Base-by-base conservation (phyloP, 1,139 yeast species). In the Sugiyamaella grinbergsii region DNA sequence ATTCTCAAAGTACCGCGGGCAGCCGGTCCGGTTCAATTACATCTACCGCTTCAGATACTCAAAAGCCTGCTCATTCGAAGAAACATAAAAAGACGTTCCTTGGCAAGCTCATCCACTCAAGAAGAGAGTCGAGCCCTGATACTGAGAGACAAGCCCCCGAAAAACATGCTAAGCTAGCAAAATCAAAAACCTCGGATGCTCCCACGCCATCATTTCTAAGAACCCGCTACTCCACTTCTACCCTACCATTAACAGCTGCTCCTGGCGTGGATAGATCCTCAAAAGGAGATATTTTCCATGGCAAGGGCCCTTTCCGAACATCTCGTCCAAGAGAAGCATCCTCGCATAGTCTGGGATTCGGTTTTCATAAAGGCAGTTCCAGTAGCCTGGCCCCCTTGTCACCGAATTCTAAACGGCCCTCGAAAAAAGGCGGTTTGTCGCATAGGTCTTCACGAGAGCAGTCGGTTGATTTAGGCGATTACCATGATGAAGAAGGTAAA, bases 51-150 rank as follows among this genome's bases (percentile, higher is more conserved):
- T 48, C 54, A 1, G 57, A 52, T n/a, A 33, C 48, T 4, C 40
- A 28, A 20, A 41, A 41, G 22, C n/a, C 45, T 36, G 28, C 24
- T 15, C 20, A 48, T 41, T 23, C 56, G n/a, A 51, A 51, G 42
- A 47, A 53, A 39, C 48, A 51, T 19, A 54, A 54, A 40, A 53
- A 54, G 43, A 58, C 65, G 2, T 57, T 62, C 29, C 43, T 63
- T 7, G 62, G 61, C 19, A 59, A 61, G 40, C 50, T 61, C 19
- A 58, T 61, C 5, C 31, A 31, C 22, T 54, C 56, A 16, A 54
- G 65, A 11, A 55, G 65, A 5, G 66, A 62, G 20, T 59, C 62
- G 6, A 49, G 56, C n/a, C 53, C 58, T 1, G 65, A 54, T 19
- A 22, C 29, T 23, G 45, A 34, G n/a, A 42, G 33, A n/a, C n/a